Evolutionary conservation across 2,329 filamentous ascomycete genomes (phyloP).

Genomic region (Xylariaceae sp.): DNA sequence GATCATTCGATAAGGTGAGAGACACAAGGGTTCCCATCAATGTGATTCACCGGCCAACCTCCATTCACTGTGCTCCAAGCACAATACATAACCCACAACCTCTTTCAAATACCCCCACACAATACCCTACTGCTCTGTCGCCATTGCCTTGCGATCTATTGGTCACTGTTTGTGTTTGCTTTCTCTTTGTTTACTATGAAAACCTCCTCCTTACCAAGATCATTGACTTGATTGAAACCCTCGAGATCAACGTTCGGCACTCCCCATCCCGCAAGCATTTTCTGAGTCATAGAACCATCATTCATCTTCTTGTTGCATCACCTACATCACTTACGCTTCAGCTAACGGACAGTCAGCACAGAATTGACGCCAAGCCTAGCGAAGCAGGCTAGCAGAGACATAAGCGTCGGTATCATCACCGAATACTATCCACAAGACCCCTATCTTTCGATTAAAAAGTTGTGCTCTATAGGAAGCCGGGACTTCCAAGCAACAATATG

Average conservation of each 20-base stretch:
- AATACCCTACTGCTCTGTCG: background rate
- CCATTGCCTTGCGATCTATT: background rate
- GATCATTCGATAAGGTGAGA: background rate
- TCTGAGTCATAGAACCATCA: background rate
- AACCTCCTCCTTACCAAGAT: background rate
- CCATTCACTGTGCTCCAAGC: background rate
- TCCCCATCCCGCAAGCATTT: background rate
- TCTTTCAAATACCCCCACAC: background rate
- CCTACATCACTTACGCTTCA: background rate
- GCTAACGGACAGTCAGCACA: background rate
- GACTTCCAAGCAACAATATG: slow-evolving; percentile 7
- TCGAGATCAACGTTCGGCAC: background rate
- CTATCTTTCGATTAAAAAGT: background rate
- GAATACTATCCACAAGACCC: background rate
- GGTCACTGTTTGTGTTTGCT: background rate
- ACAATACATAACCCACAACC: background rate
- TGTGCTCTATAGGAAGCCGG: background rate
- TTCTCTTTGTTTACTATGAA: slow-evolving; percentile 1
- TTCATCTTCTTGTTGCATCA: background rate
- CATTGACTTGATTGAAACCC: background rate
- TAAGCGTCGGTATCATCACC: background rate
- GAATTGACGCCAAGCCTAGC: background rate
- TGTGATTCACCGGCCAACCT: background rate
- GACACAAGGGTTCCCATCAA: background rate
- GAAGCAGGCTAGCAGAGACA: background rate